Base-by-base conservation (phyloP, 2,329 filamentous ascomycete species). In the Beauveria australis region DNA sequence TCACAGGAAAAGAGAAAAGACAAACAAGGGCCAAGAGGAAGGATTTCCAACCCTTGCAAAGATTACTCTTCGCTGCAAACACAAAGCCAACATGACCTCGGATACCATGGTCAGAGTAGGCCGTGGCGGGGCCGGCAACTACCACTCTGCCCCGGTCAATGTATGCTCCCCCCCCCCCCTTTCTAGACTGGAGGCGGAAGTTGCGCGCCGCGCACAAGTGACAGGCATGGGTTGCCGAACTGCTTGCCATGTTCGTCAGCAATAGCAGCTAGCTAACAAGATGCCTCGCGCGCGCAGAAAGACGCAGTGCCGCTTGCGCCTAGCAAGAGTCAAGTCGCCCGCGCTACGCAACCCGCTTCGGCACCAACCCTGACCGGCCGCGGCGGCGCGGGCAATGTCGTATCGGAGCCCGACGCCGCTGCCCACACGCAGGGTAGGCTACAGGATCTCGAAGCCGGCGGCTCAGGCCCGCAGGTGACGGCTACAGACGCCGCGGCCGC, bases 91-190 rank as follows among this genome's bases (percentile, higher is more conserved):
- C n/a, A 62, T 61, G 59, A 70, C 68, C 62, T 68, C 67, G 63
- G 78, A 77, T 64, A 71, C 72, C 59, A 79, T 77, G 66, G 72
- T 75, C 57, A 73, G 74, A 48, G 75, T 77, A 16, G 82, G 82
- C 62, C 78, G 82, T 49, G 82, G 82, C 49, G 82, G 82, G 44
- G 81, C 81, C 16, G 82, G 82, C 44, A 85, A 85, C 70, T 84
- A 79, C 69, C 78, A 77, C 41, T 26, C 58, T 47, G 41, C 58
- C 41, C 51, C 43, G 8, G 51, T 44, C 41, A 48, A 60, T 54
- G 58, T 60, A 53, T 24, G 58, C 26, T 30, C 37, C 19, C 44
- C 41, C 19, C 37, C 19, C 44, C 41, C 19, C 37, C 43, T 26
- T 30, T 22, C 9, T 22, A n/a, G 43, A 24, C 43, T 30, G 19